Percentiles rank a stretch among this genome's conserved stretches.
These are phyloP conservation scores for Escallonia rubra DNA, from an alignment of 129 eudicot genomes.

Conservation along the genomic window DNA sequence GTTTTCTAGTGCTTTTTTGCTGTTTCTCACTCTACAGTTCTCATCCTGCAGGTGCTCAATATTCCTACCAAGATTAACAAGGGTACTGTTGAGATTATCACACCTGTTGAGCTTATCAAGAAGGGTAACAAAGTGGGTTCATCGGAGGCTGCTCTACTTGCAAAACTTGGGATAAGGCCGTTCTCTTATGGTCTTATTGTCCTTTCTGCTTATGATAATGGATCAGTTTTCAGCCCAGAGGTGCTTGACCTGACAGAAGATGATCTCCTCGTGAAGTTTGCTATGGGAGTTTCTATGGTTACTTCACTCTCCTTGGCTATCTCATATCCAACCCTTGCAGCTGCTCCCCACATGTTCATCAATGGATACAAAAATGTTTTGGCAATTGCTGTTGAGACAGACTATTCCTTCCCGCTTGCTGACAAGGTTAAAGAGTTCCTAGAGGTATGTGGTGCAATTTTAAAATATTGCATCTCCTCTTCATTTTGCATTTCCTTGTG, in stretches of 20 bases:
- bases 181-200: constrained; percentile 80
- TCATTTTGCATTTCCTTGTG: no score
- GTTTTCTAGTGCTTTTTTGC: background rate
- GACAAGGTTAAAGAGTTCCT: constrained; percentile 84
- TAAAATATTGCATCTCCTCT: no score
- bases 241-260: constrained; percentile 77
- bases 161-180: constrained; percentile 87
- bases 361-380: constrained; percentile 77
- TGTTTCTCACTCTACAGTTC: background rate
- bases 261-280: constrained; percentile 67
- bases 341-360: constrained; percentile 86
- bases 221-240: constrained; percentile 76
- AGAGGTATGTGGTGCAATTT: constrained; percentile 27
- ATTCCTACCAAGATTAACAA: constrained; percentile 96
- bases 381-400: constrained; percentile 73
- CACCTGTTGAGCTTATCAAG: constrained; percentile 86
- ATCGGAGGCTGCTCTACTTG: constrained; percentile 79
- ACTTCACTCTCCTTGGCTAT: constrained; percentile 59
- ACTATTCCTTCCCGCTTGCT: constrained; percentile 64
- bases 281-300: constrained; percentile 64
- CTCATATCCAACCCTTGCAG: constrained; percentile 77
- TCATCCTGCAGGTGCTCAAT: constrained; percentile 51
- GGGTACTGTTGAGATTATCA: constrained; percentile 94
- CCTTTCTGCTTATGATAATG: constrained; percentile 56
- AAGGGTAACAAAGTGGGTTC: constrained; percentile 96